Conservation (phyloP, 2,329 filamentous ascomycete species). For the Fusarium solani-melongenae region DNA sequence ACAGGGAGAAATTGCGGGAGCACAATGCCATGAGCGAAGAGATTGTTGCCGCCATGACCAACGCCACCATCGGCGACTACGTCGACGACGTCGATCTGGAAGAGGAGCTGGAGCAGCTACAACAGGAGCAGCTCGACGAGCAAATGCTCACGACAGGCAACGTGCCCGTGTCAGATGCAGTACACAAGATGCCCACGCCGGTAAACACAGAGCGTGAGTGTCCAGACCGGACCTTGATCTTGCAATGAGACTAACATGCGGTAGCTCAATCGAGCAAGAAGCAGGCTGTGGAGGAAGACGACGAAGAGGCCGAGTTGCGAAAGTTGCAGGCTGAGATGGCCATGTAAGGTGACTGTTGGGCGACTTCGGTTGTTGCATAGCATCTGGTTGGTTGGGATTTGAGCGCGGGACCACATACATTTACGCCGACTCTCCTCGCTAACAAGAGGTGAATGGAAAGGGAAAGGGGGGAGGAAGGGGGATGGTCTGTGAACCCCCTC, state of each 20-base stretch:
- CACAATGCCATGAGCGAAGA: constrained; percentile 95
- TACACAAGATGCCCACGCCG: constrained; percentile 80
- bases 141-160: constrained; percentile 91
- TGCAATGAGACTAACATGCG: constrained; percentile 22
- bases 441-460: constrained; percentile 8
- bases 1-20: constrained; percentile 88
- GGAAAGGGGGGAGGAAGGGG: constrained; percentile 24
- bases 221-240: background rate
- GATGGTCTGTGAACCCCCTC: constrained; percentile 25
- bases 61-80: constrained; percentile 71
- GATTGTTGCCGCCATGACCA: constrained; percentile 87
- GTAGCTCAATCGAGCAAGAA: constrained; percentile 49
- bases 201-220: constrained; percentile 80
- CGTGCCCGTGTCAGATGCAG: constrained; percentile 82
- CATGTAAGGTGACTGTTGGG: constrained; percentile 67
- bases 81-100: constrained; percentile 90
- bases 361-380: constrained; percentile 39
- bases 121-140: constrained; percentile 93
- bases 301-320: constrained; percentile 93
- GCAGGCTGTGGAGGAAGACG: constrained; percentile 77
- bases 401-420: constrained; percentile 16
- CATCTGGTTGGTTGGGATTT: constrained; percentile 35
- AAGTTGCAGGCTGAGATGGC: constrained; percentile 98
- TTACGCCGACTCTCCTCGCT: constrained; percentile 11
- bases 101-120: constrained; percentile 83